Percentiles rank a stretch among this genome's conserved stretches.
Evolutionary conservation across 2,329 filamentous ascomycete genomes (phyloP).

Genomic region (Berkeleyomyces basicola): DNA sequence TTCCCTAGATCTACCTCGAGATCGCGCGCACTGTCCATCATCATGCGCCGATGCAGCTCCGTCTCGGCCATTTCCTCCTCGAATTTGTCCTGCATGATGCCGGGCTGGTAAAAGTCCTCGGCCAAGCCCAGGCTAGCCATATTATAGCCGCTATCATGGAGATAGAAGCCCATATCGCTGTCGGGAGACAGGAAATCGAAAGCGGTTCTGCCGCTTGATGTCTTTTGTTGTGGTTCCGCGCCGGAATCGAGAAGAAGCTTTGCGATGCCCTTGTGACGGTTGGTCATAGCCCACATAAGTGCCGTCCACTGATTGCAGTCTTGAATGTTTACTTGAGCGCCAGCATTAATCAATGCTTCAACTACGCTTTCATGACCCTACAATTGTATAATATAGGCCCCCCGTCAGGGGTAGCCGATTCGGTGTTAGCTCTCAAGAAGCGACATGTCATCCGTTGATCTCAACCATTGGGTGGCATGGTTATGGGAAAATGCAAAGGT

Average conservation of each 20-base stretch:
- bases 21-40: constrained; percentile 98
- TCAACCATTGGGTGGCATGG: not conserved
- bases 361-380: constrained; percentile 84
- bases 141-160: constrained; percentile 85
- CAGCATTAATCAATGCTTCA: constrained; percentile 63
- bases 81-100: constrained; percentile 82
- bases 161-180: constrained; percentile 89
- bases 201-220: constrained; percentile 80
- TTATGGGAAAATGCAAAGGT: not conserved
- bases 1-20: constrained; percentile 93
- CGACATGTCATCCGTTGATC: constrained; percentile 2
- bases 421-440: constrained; percentile 7
- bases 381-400: constrained; percentile 6
- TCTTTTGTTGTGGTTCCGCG: constrained; percentile 90
- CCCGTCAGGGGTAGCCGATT: constrained; percentile 12
- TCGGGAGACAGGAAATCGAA: constrained; percentile 92
- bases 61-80: constrained; percentile 96
- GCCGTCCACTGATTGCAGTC: constrained; percentile 96
- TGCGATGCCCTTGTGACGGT: constrained; percentile 87
- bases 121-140: constrained; percentile 47
- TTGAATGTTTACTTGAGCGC: constrained; percentile 79
- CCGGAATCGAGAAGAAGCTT: constrained; percentile 85
- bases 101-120: constrained; percentile 88
- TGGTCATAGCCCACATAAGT: constrained; percentile 99
- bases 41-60: constrained; percentile 86